Evolutionary conservation across 176 grass and related monocot species (phyloP).

Genomic region (sorghum (Sorghum bicolor)): DNA sequence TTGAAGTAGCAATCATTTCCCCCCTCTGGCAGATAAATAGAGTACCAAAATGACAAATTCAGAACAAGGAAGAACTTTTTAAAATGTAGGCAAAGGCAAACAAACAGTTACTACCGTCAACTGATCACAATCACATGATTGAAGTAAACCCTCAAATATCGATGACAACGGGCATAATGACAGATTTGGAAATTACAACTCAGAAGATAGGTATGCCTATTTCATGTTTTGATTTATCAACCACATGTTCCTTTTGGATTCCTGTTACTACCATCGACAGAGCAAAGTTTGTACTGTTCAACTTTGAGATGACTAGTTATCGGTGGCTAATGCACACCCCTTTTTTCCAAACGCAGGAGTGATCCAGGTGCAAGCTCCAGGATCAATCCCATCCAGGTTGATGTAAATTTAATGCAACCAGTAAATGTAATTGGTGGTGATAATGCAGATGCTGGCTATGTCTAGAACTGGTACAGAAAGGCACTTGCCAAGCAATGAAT

Average conservation of each 20-base stretch:
- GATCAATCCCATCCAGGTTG: slow-evolving; percentile 10
- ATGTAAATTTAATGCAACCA: slow-evolving; percentile 11
- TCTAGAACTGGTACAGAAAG: slow-evolving; percentile 37
- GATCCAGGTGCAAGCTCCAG: slow-evolving; percentile 27
- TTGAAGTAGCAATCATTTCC: slow-evolving; percentile 11
- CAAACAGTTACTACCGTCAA: not conserved
- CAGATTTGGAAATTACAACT: slow-evolving; percentile 36
- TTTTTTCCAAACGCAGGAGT: slow-evolving; percentile 36
- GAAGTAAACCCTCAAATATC: slow-evolving; percentile 24
- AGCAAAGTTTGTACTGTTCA: not conserved
- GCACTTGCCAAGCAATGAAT: slow-evolving; percentile 19
- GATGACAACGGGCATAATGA: slow-evolving; percentile 18
- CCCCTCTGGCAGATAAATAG: slow-evolving; percentile 18
- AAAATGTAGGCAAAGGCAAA: slow-evolving; percentile 33
- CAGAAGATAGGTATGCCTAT: slow-evolving; percentile 40
- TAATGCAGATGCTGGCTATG: slow-evolving; percentile 22
- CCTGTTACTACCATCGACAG: not conserved
- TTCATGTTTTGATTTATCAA: slow-evolving; percentile 23
- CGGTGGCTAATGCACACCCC: not conserved
- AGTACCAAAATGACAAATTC: slow-evolving; percentile 22
- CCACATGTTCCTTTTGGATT: not conserved
- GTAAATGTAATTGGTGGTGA: slow-evolving; percentile 1
- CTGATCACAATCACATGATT: slow-evolving; percentile 22
- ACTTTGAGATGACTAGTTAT: slow-evolving; percentile 19
- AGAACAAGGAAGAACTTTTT: slow-evolving; percentile 20